Conservation (phyloP, 495 filamentous ascomycete genomes). For the Letharia lupina region DNA sequence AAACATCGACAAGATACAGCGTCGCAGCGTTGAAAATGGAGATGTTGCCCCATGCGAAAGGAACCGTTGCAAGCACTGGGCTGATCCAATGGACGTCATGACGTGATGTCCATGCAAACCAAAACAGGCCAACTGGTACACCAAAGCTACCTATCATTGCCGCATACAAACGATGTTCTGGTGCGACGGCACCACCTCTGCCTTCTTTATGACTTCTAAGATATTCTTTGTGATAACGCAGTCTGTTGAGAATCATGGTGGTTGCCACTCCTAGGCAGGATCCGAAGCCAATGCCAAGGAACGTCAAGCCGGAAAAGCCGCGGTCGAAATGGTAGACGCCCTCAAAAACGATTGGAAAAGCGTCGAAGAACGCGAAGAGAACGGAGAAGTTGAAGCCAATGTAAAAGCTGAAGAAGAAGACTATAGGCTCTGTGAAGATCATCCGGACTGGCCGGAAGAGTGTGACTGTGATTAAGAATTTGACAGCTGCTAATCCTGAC, state of each 20-base stretch:
- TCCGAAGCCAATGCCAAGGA: constrained; percentile 50
- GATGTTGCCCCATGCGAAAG: constrained; percentile 62
- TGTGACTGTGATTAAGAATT: constrained; percentile 46
- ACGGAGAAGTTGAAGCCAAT: constrained; percentile 54
- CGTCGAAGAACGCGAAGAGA: constrained; percentile 59
- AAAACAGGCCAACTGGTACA: constrained; percentile 43
- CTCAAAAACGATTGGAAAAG: constrained; percentile 48
- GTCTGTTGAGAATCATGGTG: constrained; percentile 38
- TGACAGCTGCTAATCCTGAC: constrained; percentile 32
- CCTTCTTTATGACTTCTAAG: constrained; percentile 23
- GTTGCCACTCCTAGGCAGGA: constrained; percentile 43
- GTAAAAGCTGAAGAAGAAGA: constrained; percentile 53
- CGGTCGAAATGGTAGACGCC: constrained; percentile 41
- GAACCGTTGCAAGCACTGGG: constrained; percentile 45
- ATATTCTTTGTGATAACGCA: constrained; percentile 33
- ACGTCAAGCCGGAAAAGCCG: constrained; percentile 49
- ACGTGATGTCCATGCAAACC: constrained; percentile 43
- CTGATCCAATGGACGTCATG: constrained; percentile 32
- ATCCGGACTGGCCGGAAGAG: constrained; percentile 55
- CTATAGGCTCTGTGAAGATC: constrained; percentile 59
- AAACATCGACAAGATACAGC: constrained; percentile 51
- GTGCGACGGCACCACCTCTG: constrained; percentile 32
- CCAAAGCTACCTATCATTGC: constrained; percentile 51
- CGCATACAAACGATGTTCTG: constrained; percentile 49
- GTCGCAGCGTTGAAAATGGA: constrained; percentile 41